Percentiles rank a stretch among this genome's conserved stretches.
Conservation (phyloP, 768 basidiomycete genomes). For the Suillus weaverae region DNA sequence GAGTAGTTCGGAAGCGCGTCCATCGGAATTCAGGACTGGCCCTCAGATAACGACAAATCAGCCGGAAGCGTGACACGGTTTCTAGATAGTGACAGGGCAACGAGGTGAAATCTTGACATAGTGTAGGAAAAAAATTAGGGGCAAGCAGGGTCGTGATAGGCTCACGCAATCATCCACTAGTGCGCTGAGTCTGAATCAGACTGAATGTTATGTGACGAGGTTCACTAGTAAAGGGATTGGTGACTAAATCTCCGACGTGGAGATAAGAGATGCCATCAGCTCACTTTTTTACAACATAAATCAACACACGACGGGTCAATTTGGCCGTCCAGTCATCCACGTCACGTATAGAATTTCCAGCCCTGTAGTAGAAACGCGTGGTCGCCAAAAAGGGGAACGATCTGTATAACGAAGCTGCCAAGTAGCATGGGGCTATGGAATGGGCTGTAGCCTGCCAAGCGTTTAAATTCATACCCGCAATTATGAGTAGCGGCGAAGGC, state of each 20-base stretch:
- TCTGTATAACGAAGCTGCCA: background rate
- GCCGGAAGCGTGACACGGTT: background rate
- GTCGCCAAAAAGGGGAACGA: background rate
- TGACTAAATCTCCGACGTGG: background rate
- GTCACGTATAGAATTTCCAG: background rate
- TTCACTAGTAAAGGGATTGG: background rate
- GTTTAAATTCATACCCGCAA: background rate
- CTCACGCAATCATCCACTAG: background rate
- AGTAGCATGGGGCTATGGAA: background rate
- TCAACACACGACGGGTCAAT: background rate
- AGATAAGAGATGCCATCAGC: background rate
- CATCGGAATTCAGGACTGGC: background rate
- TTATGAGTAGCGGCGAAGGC: background rate
- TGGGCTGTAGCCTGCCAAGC: background rate
- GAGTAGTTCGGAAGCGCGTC: background rate
- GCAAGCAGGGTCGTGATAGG: background rate
- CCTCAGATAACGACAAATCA: background rate
- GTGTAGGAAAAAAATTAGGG: background rate
- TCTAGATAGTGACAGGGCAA: background rate
- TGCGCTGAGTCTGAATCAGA: background rate
- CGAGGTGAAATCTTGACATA: background rate
- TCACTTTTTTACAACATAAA: background rate
- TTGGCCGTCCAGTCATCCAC: background rate
- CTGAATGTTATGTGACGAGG: background rate
- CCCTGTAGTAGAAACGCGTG: background rate